A percentile compares a stretch with the other conserved stretches of the same genome.
Conservation (phyloP, 495 filamentous ascomycete genomes). For the Thozetella sp. region DNA sequence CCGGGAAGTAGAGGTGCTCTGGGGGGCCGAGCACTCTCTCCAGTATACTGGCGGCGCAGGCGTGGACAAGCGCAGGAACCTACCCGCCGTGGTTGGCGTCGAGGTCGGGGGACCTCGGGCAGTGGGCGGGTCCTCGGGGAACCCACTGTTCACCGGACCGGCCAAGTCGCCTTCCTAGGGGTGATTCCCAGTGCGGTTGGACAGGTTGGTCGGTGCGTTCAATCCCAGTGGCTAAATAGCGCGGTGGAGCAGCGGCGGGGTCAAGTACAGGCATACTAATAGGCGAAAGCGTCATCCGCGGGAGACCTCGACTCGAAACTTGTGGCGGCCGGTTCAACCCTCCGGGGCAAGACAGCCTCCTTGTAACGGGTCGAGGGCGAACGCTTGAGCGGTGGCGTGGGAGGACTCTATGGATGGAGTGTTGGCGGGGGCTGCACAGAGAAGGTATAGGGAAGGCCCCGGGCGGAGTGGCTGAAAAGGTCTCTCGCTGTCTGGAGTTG, state of each 20-base stretch:
- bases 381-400: neutral
- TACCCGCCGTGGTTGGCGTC: neutral
- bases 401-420: neutral
- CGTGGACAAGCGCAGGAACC: conserved; percentile 1
- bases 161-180: neutral
- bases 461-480: conserved; percentile 2
- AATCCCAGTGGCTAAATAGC: neutral
- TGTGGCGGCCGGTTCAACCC: neutral
- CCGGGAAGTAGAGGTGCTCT: neutral
- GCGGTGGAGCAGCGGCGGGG: conserved; percentile 1
- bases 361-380: neutral
- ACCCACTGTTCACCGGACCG: neutral
- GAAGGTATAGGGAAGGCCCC: neutral
- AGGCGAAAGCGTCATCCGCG: neutral
- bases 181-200: neutral
- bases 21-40: neutral
- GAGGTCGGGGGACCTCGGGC: neutral
- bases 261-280: neutral
- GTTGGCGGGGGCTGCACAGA: neutral
- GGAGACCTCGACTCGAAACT: neutral
- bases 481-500: neutral
- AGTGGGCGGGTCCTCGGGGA: neutral
- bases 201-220: neutral
- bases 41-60: conserved; percentile 3
- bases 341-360: conserved; percentile 1